phyloP scores from a whole-genome alignment of 768 basidiomycete species.

The Naganishia onofrii region DNA sequence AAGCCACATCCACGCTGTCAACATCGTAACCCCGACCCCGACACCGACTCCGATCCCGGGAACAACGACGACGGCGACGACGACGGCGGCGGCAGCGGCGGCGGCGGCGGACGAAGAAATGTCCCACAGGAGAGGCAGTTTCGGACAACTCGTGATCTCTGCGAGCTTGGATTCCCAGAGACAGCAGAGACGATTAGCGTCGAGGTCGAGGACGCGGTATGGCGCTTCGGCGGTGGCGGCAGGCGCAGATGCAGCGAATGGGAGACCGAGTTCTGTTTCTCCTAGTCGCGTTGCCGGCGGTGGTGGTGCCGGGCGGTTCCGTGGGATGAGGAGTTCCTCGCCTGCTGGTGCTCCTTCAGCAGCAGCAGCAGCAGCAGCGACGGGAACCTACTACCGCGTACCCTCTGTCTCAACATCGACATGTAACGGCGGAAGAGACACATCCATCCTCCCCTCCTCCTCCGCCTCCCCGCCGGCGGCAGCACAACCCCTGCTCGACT shows the following conservation, averaged over 20 bases:
- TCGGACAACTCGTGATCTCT: slow-evolving; percentile 49
- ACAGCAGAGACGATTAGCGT: background rate
- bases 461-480: background rate
- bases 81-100: no score
- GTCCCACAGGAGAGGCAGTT: slow-evolving; percentile 45
- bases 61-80: no score
- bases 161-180: background rate
- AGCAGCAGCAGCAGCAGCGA: no score
- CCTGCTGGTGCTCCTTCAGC: no score
- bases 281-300: background rate
- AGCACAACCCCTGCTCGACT: slow-evolving; percentile 68
- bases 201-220: background rate
- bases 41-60: no score
- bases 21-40: background rate
- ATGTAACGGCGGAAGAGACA: background rate
- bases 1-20: slow-evolving; percentile 8
- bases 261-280: background rate
- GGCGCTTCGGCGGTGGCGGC: background rate
- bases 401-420: background rate
- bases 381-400: background rate
- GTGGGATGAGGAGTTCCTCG: slow-evolving; percentile 3
- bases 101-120: slow-evolving; percentile 28
- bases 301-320: background rate
- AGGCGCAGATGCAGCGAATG: background rate
- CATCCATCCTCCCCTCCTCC: background rate